These are phyloP conservation scores for Tetrapisispora arboricola DNA, from an alignment of 805 yeast species.

Conservation along the genomic window DNA sequence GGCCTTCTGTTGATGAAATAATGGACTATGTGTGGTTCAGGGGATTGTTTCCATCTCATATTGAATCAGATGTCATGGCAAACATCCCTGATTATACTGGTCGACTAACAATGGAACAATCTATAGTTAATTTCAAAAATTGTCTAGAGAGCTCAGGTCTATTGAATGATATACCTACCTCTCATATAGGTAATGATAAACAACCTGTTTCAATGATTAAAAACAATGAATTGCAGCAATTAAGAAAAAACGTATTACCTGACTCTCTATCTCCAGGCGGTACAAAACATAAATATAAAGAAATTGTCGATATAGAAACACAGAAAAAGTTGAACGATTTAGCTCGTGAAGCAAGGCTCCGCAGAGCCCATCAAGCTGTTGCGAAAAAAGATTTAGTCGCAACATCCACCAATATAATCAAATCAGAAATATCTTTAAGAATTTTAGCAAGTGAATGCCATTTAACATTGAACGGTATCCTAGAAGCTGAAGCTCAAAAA, in stretches of 20 bases:
- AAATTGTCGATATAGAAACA: slow-evolving; percentile 38
- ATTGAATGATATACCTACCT: slow-evolving; percentile 20
- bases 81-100: slow-evolving; percentile 54
- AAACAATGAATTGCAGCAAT: slow-evolving; percentile 2
- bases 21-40: slow-evolving; percentile 74
- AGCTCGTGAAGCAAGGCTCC: slow-evolving; percentile 28
- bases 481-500: slow-evolving; percentile 36
- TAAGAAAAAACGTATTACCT: slow-evolving; percentile 43
- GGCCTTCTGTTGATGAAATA: slow-evolving; percentile 72
- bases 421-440: slow-evolving; percentile 30
- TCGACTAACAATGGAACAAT: slow-evolving; percentile 46
- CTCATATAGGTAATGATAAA: neutral
- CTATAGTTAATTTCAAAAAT: slow-evolving; percentile 52
- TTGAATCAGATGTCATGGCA: slow-evolving; percentile 33
- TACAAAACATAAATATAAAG: slow-evolving; percentile 78
- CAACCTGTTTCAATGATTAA: slow-evolving; percentile 4
- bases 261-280: slow-evolving; percentile 88
- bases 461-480: slow-evolving; percentile 36
- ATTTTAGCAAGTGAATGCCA: slow-evolving; percentile 38
- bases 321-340: slow-evolving; percentile 27
- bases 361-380: slow-evolving; percentile 27
- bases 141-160: slow-evolving; percentile 56
- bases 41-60: slow-evolving; percentile 71
- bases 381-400: slow-evolving; percentile 24
- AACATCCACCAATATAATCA: slow-evolving; percentile 29